Base-by-base conservation (phyloP, 2,329 filamentous ascomycete species). In the Venturia asperata region DNA sequence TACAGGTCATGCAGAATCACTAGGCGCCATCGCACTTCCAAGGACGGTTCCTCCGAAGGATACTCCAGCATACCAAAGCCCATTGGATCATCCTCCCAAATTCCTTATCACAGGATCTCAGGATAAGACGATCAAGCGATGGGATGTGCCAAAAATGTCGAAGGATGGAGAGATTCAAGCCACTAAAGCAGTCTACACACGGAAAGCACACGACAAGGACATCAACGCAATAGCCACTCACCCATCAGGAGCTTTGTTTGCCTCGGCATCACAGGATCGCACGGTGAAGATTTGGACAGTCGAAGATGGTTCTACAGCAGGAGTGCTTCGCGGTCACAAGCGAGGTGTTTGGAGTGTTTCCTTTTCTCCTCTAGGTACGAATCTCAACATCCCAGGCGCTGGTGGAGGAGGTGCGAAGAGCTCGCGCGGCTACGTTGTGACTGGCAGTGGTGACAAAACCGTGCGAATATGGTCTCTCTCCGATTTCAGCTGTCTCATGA, bases 131-230 rank as follows among this genome's bases (percentile, higher is more conserved):
- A 84, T 99, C 70, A 99, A 99, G 79, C 87, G 89, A 70, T 97
- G 94, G 91, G 90, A 96, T 67, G 86, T 93, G 27, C 62, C 65
- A 13, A 84, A 64, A 24, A 71, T 69, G 30, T 74, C 62, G 21
- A 67, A 75, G 66, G 74, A 74, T 34, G 75, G 78, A 60, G 84
- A 83, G 67, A 19, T 43, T 19, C 24, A 1, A n/a, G 82, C 83
- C 66, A 78, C 86, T 11, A 80, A 86, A 70, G 91, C 91, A 49
- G 78, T 87, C 5, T 99, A 90, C 75, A 97, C 94, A 0, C 85
- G 94, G 65, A 96, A 97, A 76, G 94, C 94, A 0, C 94, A 99
- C 76, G 94, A 99, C 73, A 99, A 99, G 74, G 94, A 99, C 70
- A 99, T 99, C 77, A 99, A 99, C 71, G 92, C 94, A 2, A 84